Conservation (phyloP, 2,329 filamentous ascomycete species). For the Pyrenochaeta sp. region DNA sequence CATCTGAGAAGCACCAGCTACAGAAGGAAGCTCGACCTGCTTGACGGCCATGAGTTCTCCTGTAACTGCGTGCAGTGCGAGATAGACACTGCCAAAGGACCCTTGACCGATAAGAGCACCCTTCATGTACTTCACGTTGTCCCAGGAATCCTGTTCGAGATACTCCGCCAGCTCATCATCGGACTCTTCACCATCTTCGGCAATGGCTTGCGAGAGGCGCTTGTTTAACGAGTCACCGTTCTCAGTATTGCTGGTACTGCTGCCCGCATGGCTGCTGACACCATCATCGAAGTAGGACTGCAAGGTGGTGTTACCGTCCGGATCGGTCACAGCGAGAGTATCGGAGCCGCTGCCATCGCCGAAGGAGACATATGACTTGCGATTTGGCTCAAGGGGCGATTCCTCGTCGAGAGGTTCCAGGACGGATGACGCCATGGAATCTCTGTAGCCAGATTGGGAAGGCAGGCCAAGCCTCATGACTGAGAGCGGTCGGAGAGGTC, state of each 20-base stretch:
- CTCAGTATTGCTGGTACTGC: conserved; percentile 67
- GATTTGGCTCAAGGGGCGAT: conserved; percentile 82
- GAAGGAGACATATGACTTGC: conserved; percentile 95
- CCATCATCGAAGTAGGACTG: conserved; percentile 88
- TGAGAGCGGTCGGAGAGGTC: conserved; percentile 66
- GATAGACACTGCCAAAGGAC: conserved; percentile 94
- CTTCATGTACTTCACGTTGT: conserved; percentile 99
- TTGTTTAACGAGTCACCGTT: conserved; percentile 78
- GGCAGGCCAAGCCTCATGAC: conserved; percentile 66
- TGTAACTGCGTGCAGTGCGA: conserved; percentile 93
- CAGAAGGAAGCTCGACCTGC: conserved; percentile 91
- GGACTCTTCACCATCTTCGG: conserved; percentile 88
- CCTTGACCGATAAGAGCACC: conserved; percentile 96
- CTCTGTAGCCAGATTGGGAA: conserved; percentile 73
- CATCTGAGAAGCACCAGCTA: conserved; percentile 73
- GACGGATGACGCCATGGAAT: conserved; percentile 88
- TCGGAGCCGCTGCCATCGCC: conserved; percentile 75
- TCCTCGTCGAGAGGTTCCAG: conserved; percentile 93
- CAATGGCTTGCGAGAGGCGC: conserved; percentile 81
- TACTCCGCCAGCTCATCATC: conserved; percentile 92
- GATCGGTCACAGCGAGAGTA: conserved; percentile 76
- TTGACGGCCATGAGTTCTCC: conserved; percentile 98
- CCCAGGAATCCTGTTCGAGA: conserved; percentile 90
- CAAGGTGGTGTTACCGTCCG: conserved; percentile 72
- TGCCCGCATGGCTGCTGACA: conserved; percentile 75